Evolutionary conservation across 805 yeast species (phyloP), one percentile per base, ranked within the genome.

Genomic region (Candida endomychidarum): DNA sequence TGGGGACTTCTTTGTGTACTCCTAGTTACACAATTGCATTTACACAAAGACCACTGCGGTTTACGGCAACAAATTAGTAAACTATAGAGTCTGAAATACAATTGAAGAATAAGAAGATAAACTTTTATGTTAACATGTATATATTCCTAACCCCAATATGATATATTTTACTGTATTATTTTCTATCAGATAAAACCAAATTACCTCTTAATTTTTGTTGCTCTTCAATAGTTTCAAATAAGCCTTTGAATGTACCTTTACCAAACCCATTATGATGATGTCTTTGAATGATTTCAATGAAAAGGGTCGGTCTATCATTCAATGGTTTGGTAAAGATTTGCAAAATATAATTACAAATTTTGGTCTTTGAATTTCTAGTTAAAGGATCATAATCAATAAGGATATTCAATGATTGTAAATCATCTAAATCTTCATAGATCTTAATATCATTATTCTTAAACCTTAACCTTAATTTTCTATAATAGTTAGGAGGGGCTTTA

Each of bases 251-350:
- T 45, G 89, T 87, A 2, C 96, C 96, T 36, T 88, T 88, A 1
- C 96, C 96, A 61, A 87, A 87, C 0, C 96, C 96, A 45, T 81
- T 74, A 56, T 85, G 90, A 52, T 85, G 83, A 50, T 74, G 70
- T 45, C 96, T 73, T 61, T 87, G 93, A 46, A 87, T 87, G 17
- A 87, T 74, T 58, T 87, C 96, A 48, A 87, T 66, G 55, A 87
- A 87, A 32, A 86, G 70, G 0, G 95, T 86, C 20, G 96, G 96
- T 26, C 95, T 70, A 52, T 82, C 90, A 46, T 76, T 75, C 12
- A 85, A 55, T 0, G 95, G 91, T 49, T 80, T 78, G 14, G 93
- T 83, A 61, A 88, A 87, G 26, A 87, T 69, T 58, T 87, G 96
- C 38, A 88, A 65, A 15, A 87, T 69, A 53, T 87, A 87, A n/a